phyloP scores from a whole-genome alignment of 2,329 filamentous ascomycete species.

The Gyromitra esculenta region DNA sequence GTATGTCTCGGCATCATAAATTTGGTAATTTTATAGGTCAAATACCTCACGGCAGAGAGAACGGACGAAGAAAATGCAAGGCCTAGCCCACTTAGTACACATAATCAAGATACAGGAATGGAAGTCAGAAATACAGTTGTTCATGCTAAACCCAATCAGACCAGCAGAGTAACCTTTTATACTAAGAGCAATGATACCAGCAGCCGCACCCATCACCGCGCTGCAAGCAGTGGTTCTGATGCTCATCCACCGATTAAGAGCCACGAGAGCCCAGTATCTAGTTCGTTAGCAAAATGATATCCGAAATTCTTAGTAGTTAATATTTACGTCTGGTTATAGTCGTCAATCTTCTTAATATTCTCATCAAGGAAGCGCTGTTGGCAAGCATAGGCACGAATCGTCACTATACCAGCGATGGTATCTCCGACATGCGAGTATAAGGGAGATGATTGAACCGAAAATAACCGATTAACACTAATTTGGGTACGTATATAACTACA shows the following conservation, averaged over 20 bases:
- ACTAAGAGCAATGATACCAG: constrained; percentile 45
- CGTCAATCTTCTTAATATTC: constrained; percentile 91
- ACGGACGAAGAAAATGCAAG: constrained; percentile 39
- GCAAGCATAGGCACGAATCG: constrained; percentile 82
- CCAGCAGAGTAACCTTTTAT: constrained; percentile 46
- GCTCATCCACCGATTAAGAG: constrained; percentile 46
- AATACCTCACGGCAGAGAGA: constrained; percentile 45
- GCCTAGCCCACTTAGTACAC: constrained; percentile 19
- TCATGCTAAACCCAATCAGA: constrained; percentile 51
- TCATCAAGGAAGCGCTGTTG: constrained; percentile 81
- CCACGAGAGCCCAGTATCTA: constrained; percentile 38
- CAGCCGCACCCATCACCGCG: constrained; percentile 48
- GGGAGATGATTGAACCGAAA: constrained; percentile 62
- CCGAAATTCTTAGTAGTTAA: background rate
- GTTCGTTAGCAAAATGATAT: constrained; percentile 10
- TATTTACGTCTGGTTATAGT: constrained; percentile 67
- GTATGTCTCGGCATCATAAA: background rate
- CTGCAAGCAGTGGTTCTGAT: constrained; percentile 48
- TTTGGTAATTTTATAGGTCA: background rate
- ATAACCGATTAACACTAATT: constrained; percentile 47
- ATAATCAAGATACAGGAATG: background rate
- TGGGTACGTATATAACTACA: constrained; percentile 45
- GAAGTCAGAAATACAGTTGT: constrained; percentile 22
- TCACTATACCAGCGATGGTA: constrained; percentile 83
- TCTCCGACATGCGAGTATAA: constrained; percentile 93